Base-by-base conservation (phyloP, 2,329 filamentous ascomycete species). In the Colletotrichum tropicicola region DNA sequence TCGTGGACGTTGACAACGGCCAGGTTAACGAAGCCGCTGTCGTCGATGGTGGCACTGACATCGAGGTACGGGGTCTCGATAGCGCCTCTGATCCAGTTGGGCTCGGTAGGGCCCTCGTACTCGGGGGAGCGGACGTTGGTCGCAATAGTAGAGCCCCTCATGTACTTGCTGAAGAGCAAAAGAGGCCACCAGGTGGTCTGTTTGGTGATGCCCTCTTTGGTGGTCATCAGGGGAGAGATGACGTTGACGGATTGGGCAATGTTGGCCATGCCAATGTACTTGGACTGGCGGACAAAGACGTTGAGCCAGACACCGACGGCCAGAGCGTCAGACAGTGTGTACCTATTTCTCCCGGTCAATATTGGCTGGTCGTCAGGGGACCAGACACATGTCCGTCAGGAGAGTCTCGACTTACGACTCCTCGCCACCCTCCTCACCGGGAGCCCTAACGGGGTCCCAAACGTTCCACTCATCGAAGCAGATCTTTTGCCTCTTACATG, bases 391-490 rank as follows among this genome's bases (percentile, higher is more conserved):
- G 4, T 41, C 19, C 9, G 4, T 13, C n/a, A n/a, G n/a, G n/a
- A n/a, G n/a, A n/a, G 43, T 3, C 25, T 59, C 12, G 54, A 72
- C 70, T 77, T 80, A 65, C 62, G 62, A 48, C 73, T 94, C 91
- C 77, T 94, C 91, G 6, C 89, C 92, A 15, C 92, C 92, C 65
- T 85, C 75, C 70, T 91, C 88, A 15, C 92, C 92, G 0, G 90
- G 90, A 0, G 91, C 91, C 8, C 91, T 86, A 56, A 84, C 81
- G 0, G 91, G 90, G 70, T 93, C 91, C 91, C 91, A 94, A 8
- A 94, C 91, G 74, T 94, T 94, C 92, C 92, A 94, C 77, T 94
- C 91, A 73, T 94, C 92, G 73, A 94, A 94, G 81, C 91, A 94
- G 74, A 94, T 92, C 54, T 85, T 90, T 48, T 88, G 90, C 4